Conservation (phyloP, 192 early-diverging fungal genomes). For the Podochytrium sp. region DNA sequence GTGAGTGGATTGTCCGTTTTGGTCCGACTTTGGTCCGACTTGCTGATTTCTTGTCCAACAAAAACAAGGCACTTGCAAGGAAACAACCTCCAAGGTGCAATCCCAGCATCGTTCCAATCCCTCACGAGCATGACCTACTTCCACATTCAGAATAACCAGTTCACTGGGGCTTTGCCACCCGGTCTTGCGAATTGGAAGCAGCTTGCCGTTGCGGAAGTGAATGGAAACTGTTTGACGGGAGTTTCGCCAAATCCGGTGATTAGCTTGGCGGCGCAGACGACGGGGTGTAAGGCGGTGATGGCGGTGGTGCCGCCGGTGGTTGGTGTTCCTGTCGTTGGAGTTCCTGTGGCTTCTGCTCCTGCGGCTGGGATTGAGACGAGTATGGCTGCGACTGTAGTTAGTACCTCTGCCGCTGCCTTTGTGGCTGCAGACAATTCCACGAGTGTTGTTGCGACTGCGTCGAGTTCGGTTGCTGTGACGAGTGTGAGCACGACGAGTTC, state of each 20-base stretch:
- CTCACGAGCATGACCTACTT: background rate
- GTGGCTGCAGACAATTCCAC: background rate
- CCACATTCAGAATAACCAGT: background rate
- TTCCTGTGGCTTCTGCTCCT: too few species aligned
- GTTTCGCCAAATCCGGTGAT: background rate
- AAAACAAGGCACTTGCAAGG: background rate
- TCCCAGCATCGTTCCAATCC: background rate
- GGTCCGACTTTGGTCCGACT: background rate
- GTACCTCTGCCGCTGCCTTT: background rate
- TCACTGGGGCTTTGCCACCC: background rate
- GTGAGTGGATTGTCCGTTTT: background rate
- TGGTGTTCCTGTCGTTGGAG: too few species aligned
- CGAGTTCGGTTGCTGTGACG: background rate
- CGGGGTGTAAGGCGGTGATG: background rate
- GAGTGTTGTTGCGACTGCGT: background rate
- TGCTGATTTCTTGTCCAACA: too few species aligned
- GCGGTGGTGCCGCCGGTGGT: too few species aligned
- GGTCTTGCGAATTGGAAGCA: too few species aligned
- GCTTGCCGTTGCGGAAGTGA: background rate
- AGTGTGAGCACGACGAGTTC: background rate
- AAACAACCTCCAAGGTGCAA: background rate
- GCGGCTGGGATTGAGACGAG: background rate
- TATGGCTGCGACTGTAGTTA: background rate
- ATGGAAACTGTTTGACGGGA: background rate
- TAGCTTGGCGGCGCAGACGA: background rate